Percentiles rank a stretch among this genome's conserved stretches.
phyloP scores from a whole-genome alignment of 768 basidiomycete species.

The Megacollybia marginata region DNA sequence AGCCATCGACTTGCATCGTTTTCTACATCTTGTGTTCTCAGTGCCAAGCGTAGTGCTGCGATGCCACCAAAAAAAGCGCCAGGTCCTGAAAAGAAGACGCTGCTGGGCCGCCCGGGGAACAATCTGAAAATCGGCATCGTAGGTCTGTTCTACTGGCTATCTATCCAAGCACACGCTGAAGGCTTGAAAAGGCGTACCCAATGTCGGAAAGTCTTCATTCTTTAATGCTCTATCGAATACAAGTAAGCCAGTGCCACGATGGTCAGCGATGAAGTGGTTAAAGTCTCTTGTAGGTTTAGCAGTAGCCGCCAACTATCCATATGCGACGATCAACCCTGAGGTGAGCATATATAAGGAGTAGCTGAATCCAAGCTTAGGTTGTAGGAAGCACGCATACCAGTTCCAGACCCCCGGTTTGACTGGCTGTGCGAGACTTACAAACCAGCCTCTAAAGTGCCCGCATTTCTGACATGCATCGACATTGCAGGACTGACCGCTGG shows the following conservation, averaged over 20 bases:
- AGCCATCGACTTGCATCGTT: no score
- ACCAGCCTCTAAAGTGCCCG: conserved; percentile 80
- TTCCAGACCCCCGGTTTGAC: conserved; percentile 90
- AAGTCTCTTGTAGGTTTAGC: conserved; percentile 55
- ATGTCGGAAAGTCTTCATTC: conserved; percentile 99
- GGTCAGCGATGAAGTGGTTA: conserved; percentile 1
- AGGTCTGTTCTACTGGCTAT: conserved; percentile 48
- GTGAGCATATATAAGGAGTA: conserved; percentile 12
- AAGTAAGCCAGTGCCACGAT: conserved; percentile 36
- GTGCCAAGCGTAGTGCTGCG: no score
- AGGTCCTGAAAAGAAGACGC: conserved; percentile 70
- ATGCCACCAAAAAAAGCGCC: conserved; percentile 53
- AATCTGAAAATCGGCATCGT: conserved; percentile 99
- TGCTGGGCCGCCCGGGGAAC: conserved; percentile 90
- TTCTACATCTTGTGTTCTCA: no score
- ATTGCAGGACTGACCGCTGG: conserved; percentile 97
- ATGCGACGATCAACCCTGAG: conserved; percentile 89
- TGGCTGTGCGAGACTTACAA: conserved; percentile 93
- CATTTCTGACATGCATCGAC: conserved; percentile 96
- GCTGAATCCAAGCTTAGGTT: background rate
- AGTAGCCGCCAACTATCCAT: conserved; percentile 97
- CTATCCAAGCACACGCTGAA: conserved; percentile 12
- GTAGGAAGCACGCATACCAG: conserved; percentile 86
- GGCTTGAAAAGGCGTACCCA: conserved; percentile 64
- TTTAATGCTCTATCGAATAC: conserved; percentile 95